Percentiles rank a stretch among this genome's conserved stretches.
Conservation (phyloP, 2,329 filamentous ascomycete genomes). For the Mycosphaerelloides madeirae region DNA sequence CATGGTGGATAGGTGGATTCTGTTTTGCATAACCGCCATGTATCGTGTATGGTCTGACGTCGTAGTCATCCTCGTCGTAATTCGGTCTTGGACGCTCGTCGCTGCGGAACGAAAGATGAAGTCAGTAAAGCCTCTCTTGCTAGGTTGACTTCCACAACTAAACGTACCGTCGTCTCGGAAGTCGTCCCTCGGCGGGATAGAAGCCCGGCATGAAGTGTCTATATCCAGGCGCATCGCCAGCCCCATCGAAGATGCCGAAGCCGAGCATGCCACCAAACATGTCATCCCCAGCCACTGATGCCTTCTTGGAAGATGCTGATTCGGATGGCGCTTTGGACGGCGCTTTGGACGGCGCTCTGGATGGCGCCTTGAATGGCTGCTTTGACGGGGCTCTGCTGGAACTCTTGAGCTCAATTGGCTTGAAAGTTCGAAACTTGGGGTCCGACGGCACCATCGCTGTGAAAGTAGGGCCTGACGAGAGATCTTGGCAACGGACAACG, state of each 20-base stretch:
- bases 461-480: neutral
- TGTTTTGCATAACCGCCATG: neutral
- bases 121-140: no score
- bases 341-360: constrained; percentile 12
- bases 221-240: constrained; percentile 20
- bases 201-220: neutral
- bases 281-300: constrained; percentile 6
- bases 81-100: no score
- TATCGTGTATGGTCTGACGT: constrained; percentile 1
- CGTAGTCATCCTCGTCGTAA: no score
- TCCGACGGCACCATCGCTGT: constrained; percentile 4
- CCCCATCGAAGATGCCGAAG: constrained; percentile 34
- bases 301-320: constrained; percentile 9
- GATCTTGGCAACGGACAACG: constrained; percentile 39
- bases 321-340: no score
- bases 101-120: no score
- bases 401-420: no score
- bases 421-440: no score
- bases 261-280: constrained; percentile 26
- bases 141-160: no score
- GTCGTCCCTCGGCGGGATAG: neutral
- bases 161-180: no score
- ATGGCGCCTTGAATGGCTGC: constrained; percentile 10
- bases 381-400: neutral
- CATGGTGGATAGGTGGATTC: neutral